phyloP scores from a whole-genome alignment of 2,329 filamentous ascomycete genomes.

The Pseudogymnoascus sp. region DNA sequence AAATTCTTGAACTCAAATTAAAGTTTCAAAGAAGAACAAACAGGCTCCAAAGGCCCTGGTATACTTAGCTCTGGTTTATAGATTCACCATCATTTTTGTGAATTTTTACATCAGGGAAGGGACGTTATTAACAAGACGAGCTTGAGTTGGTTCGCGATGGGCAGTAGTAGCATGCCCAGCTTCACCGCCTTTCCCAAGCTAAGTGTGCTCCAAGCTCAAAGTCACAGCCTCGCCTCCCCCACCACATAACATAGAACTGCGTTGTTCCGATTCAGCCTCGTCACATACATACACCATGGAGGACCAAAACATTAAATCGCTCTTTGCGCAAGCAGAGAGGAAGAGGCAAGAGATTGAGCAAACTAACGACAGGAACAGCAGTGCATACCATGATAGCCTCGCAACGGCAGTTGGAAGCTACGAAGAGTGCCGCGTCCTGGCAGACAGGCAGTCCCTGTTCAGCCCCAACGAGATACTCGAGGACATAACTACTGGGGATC shows the following conservation, averaged over 20 bases:
- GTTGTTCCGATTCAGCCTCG: not conserved
- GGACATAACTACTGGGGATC: conserved; percentile 73
- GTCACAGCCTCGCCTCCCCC: conserved; percentile 7
- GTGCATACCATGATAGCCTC: conserved; percentile 60
- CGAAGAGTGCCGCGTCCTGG: conserved; percentile 60
- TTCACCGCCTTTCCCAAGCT: conserved; percentile 6
- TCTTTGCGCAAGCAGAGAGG: conserved; percentile 46
- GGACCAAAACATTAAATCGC: conserved; percentile 37
- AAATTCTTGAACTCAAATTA: not conserved
- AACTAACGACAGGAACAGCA: conserved; percentile 54
- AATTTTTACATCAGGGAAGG: not conserved
- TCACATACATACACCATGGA: conserved; percentile 37
- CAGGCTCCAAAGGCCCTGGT: not conserved
- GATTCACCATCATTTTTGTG: not conserved
- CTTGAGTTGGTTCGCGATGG: not conserved
- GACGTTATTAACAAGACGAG: not conserved
- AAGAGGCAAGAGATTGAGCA: conserved; percentile 50
- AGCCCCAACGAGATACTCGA: conserved; percentile 84
- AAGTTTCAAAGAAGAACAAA: not conserved
- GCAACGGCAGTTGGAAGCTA: conserved; percentile 60
- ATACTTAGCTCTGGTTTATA: not conserved
- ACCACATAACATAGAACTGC: conserved; percentile 5
- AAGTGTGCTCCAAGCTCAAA: not conserved
- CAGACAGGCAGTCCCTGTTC: conserved; percentile 69
- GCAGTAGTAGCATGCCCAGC: not conserved